phyloP scores from a whole-genome alignment of 2,329 filamentous ascomycete species.

The Cladosporium oxysporum region DNA sequence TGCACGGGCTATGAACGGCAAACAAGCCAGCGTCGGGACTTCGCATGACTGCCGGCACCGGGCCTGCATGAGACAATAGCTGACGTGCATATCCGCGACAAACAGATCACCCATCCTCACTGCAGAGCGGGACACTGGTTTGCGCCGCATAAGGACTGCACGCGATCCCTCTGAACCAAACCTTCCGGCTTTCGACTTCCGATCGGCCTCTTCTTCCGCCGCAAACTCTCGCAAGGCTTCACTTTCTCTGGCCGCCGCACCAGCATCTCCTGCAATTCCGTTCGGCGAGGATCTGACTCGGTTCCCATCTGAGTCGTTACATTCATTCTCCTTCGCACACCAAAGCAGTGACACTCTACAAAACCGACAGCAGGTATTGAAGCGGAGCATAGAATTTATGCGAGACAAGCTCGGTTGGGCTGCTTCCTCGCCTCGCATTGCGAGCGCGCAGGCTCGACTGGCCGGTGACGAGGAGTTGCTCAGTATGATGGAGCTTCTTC shows the following conservation, averaged over 20 bases:
- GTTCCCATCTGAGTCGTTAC: constrained; percentile 92
- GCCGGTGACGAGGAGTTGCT: constrained; percentile 84
- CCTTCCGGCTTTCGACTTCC: constrained; percentile 66
- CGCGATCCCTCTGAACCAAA: constrained; percentile 66
- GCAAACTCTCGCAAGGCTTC: constrained; percentile 57
- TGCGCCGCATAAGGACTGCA: constrained; percentile 89
- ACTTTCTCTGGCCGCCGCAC: constrained; percentile 60
- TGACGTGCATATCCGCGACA: constrained; percentile 17
- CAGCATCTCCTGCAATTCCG: constrained; percentile 67
- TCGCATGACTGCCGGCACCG: constrained; percentile 11
- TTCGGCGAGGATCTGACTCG: constrained; percentile 86
- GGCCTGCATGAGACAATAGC: constrained; percentile 19
- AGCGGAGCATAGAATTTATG: constrained; percentile 95
- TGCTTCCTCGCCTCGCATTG: constrained; percentile 71
- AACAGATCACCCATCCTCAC: constrained; percentile 76
- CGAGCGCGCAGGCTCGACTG: constrained; percentile 78
- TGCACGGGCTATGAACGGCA: constrained; percentile 6
- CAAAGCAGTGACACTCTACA: constrained; percentile 91
- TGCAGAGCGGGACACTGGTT: constrained; percentile 58
- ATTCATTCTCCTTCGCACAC: constrained; percentile 97
- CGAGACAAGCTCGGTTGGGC: constrained; percentile 86
- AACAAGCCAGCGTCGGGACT: constrained; percentile 7
- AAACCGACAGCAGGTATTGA: constrained; percentile 88
- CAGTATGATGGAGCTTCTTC: constrained; percentile 84
- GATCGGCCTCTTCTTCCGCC: constrained; percentile 70